Conservation (phyloP, 164 flowering plant genomes). For the Cinnamomum chago region DNA sequence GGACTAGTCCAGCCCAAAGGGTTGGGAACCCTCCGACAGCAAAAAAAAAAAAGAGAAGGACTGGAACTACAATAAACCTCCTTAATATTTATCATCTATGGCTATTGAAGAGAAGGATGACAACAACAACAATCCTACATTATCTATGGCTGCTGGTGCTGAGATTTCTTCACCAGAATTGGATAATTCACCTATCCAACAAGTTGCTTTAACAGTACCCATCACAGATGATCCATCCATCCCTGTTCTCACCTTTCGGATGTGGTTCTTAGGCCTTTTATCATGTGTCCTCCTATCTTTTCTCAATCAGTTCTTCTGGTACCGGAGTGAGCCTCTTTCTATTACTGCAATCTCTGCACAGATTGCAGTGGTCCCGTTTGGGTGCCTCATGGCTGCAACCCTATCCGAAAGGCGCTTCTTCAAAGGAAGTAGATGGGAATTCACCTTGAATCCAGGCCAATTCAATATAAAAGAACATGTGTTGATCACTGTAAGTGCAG, state of each 20-base stretch:
- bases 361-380: constrained; percentile 85
- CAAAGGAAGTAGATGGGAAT: constrained; percentile 52
- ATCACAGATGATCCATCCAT: constrained; percentile 64
- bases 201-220: constrained; percentile 80
- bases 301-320: constrained; percentile 94
- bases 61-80: no score
- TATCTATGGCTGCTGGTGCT: not conserved
- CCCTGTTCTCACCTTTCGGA: constrained; percentile 79
- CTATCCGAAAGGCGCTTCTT: constrained; percentile 50
- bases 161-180: not conserved
- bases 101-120: no score
- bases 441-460: constrained; percentile 82
- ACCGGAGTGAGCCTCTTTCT: constrained; percentile 62
- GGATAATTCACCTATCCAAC: constrained; percentile 55
- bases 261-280: constrained; percentile 67
- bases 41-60: no score
- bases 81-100: no score
- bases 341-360: constrained; percentile 82
- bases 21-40: no score
- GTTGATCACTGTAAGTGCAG: no score
- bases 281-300: constrained; percentile 75
- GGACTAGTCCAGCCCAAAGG: no score
- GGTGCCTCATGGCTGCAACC: constrained; percentile 66
- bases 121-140: not conserved
- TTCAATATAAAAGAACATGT: constrained; percentile 95